Evolutionary conservation across 2,329 filamentous ascomycete genomes (phyloP).

Genomic region (Aspergillus ustus): DNA sequence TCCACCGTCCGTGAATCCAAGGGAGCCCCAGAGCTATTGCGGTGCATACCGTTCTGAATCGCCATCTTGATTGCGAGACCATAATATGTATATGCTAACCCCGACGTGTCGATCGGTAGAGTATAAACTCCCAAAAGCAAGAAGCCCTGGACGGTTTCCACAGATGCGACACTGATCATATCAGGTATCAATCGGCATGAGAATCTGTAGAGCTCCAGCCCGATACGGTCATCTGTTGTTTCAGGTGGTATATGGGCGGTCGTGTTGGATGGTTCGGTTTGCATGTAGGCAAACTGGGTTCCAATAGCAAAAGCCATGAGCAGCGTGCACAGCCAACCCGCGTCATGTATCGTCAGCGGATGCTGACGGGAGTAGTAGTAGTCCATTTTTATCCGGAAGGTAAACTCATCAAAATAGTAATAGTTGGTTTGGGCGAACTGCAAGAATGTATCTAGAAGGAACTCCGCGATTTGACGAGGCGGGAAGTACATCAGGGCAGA

Average conservation of each 20-base stretch:
- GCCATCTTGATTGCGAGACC: slow-evolving; percentile 61
- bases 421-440: slow-evolving; percentile 51
- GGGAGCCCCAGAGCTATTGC: slow-evolving; percentile 54
- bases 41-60: slow-evolving; percentile 65
- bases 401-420: slow-evolving; percentile 49
- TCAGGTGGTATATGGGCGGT: slow-evolving; percentile 42
- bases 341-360: slow-evolving; percentile 43
- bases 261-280: slow-evolving; percentile 30
- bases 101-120: slow-evolving; percentile 60
- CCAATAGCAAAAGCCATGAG: slow-evolving; percentile 50
- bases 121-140: slow-evolving; percentile 61
- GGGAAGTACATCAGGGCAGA: slow-evolving; percentile 46
- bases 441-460: slow-evolving; percentile 49
- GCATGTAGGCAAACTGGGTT: slow-evolving; percentile 51
- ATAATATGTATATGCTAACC: slow-evolving; percentile 62
- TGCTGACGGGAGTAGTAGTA: slow-evolving; percentile 43
- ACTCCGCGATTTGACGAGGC: slow-evolving; percentile 49
- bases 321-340: slow-evolving; percentile 46
- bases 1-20: slow-evolving; percentile 56
- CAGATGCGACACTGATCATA: slow-evolving; percentile 60
- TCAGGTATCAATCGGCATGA: slow-evolving; percentile 60
- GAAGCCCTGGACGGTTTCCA: slow-evolving; percentile 64
- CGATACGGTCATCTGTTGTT: slow-evolving; percentile 56
- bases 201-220: slow-evolving; percentile 61
- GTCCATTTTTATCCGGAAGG: slow-evolving; percentile 45